Percentiles rank a stretch among this genome's conserved stretches.
These are phyloP conservation scores for Aspergillus oerlinghausenensis DNA, from an alignment of 2,329 filamentous ascomycete genomes.

Conservation along the genomic window DNA sequence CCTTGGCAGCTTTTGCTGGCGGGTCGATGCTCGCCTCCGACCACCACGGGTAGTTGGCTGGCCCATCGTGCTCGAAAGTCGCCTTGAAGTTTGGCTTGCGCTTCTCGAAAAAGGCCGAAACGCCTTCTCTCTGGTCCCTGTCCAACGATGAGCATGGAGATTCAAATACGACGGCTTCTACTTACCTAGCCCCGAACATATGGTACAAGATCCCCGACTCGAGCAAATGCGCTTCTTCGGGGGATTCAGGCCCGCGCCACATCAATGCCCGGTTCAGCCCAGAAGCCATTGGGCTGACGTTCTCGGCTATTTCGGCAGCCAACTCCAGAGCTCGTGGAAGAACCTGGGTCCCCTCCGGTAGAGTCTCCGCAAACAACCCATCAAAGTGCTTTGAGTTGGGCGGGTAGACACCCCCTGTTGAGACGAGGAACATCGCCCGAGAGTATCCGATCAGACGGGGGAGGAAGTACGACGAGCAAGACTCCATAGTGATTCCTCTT, in stretches of 20 bases:
- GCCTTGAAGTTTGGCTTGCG: constrained; percentile 58
- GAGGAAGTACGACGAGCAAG: constrained; percentile 66
- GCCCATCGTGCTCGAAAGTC: constrained; percentile 56
- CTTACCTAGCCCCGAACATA: constrained; percentile 33
- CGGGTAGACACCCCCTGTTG: constrained; percentile 59
- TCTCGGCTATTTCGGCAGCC: constrained; percentile 61
- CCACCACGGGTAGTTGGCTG: constrained; percentile 66
- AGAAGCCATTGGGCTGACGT: constrained; percentile 61
- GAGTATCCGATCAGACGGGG: constrained; percentile 60
- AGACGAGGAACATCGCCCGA: constrained; percentile 41
- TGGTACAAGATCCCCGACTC: constrained; percentile 48
- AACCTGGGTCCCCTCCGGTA: constrained; percentile 56
- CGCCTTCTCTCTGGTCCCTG: constrained; percentile 63
- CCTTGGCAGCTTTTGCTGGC: constrained; percentile 15
- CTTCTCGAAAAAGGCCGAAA: constrained; percentile 67
- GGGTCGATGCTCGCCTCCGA: constrained; percentile 46
- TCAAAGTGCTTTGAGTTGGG: constrained; percentile 46
- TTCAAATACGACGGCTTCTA: neutral
- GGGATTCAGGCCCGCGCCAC: constrained; percentile 49
- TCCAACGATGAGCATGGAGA: constrained; percentile 7
- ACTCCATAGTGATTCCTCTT: constrained; percentile 68
- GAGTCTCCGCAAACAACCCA: constrained; percentile 61
- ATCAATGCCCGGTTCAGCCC: constrained; percentile 69
- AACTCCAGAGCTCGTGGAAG: constrained; percentile 61
- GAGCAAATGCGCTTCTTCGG: constrained; percentile 66